Conservation (phyloP, 2,329 filamentous ascomycete species). For the Lasiodiplodia sp. region DNA sequence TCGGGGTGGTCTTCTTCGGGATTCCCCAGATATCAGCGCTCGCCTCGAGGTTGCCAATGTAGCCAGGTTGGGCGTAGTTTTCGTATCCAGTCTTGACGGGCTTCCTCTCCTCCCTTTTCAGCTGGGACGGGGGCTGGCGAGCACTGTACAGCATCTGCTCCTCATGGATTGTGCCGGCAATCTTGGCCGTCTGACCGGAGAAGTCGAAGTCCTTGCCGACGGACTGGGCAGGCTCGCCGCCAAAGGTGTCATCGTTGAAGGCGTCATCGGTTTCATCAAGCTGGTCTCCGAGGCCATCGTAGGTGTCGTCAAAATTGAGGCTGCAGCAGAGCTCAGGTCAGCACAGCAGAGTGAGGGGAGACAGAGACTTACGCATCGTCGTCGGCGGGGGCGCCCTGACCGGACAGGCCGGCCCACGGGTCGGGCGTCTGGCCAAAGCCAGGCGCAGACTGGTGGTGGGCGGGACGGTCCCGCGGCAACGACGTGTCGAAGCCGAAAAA, state of each 20-base stretch:
- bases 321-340: conserved; percentile 52
- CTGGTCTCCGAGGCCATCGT: conserved; percentile 90
- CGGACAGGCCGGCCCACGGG: conserved; percentile 84
- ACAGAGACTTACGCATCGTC: conserved; percentile 63
- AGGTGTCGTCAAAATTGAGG: conserved; percentile 94
- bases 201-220: conserved; percentile 97
- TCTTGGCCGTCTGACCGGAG: conserved; percentile 88
- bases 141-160: conserved; percentile 86
- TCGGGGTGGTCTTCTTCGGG: conserved; percentile 61
- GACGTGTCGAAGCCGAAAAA: conserved; percentile 89
- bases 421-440: conserved; percentile 86
- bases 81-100: conserved; percentile 86
- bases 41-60: conserved; percentile 88
- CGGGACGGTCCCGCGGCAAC: conserved; percentile 64
- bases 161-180: conserved; percentile 85
- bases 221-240: conserved; percentile 56
- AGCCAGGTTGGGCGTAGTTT: conserved; percentile 83
- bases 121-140: conserved; percentile 67
- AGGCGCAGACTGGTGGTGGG: conserved; percentile 72
- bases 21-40: conserved; percentile 93
- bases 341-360: conserved; percentile 50
- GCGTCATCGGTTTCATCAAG: conserved; percentile 91
- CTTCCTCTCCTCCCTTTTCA: conserved; percentile 58
- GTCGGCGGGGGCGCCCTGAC: conserved; percentile 57
- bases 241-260: conserved; percentile 97